These are phyloP conservation scores for Thalassiosira hispida DNA, from an alignment of 352 stramenopile genomes.

Conservation along the genomic window DNA sequence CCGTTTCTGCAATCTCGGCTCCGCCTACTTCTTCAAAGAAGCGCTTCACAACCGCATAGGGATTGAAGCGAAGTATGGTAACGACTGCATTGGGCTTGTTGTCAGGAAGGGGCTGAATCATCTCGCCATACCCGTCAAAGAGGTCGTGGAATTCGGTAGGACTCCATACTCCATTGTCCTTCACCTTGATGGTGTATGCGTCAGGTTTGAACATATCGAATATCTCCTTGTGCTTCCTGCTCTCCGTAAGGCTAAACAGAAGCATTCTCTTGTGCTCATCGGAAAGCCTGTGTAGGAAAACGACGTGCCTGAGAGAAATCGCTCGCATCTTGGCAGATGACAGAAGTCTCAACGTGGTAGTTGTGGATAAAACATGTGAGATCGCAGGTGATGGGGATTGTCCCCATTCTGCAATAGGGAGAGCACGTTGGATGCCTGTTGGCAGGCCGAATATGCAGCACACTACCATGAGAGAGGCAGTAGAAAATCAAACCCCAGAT, in stretches of 20 bases:
- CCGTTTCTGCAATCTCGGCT: background rate
- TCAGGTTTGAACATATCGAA: background rate
- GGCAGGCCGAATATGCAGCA: background rate
- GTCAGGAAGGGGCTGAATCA: background rate
- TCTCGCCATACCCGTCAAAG: background rate
- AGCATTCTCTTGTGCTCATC: background rate
- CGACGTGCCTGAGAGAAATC: constrained; percentile 3
- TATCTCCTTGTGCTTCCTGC: background rate
- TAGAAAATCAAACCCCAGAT: background rate
- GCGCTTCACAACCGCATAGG: background rate
- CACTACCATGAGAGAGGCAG: background rate
- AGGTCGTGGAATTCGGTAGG: background rate
- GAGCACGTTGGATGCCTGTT: background rate
- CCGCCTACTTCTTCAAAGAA: background rate
- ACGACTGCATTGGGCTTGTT: background rate
- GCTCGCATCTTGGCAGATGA: background rate
- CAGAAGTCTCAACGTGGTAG: background rate
- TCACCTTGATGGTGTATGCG: background rate
- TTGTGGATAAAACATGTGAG: background rate
- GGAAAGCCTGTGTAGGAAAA: background rate
- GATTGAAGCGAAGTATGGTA: background rate
- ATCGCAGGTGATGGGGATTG: background rate
- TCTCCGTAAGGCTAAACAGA: background rate
- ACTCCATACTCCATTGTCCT: background rate
- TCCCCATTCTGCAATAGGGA: background rate